Evolutionary conservation across 768 basidiomycete species (phyloP), one percentile per base, ranked within the genome.

Genomic region (Ramaria sp.): DNA sequence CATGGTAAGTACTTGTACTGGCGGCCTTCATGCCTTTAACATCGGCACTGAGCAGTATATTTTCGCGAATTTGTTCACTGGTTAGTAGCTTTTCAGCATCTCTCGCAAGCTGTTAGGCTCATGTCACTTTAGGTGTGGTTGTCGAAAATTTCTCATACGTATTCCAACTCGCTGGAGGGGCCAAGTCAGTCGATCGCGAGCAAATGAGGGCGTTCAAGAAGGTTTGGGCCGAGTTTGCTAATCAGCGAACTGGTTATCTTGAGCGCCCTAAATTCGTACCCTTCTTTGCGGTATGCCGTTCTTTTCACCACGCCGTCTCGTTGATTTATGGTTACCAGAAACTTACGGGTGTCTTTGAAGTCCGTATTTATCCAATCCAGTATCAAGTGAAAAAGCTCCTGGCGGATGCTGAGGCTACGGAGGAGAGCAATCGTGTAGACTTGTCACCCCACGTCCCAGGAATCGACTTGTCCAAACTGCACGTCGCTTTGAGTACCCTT

Each of bases 71-170:
- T 83, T 96, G 84, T 94, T 94, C 68, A 93, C 91, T 70, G 91
- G 89, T 86, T 46, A 15, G 3, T 24, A 20, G 10, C n/a, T 15
- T 13, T 33, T 7, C 10, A 27, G 27, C 27, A 2, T 30, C 13
- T 49, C 31, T n/a, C 34, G 30, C 12, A 34, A 48, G 19, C 15
- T 56, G n/a, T 30, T 33, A 49, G 24, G 17, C 20, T 59, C 63
- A 22, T 61, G 27, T n/a, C 19, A 47, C 55, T 24, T 11, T 57
- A 82, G 83, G 84, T 87, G 89, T 94, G 59, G 86, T 95, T 54
- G 93, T 95, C 62, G 87, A 97, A 70, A 93, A 86, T 66, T 97
- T 98, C 70, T 90, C 91, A 19, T 96, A 94, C 68, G 90, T 96
- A 7, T 95, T 92, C 72, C 91, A 94, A 70, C 78, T 85, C 33